Base-by-base conservation (phyloP, 2,329 filamentous ascomycete genomes). In the Dothiorella sarmentorum region DNA sequence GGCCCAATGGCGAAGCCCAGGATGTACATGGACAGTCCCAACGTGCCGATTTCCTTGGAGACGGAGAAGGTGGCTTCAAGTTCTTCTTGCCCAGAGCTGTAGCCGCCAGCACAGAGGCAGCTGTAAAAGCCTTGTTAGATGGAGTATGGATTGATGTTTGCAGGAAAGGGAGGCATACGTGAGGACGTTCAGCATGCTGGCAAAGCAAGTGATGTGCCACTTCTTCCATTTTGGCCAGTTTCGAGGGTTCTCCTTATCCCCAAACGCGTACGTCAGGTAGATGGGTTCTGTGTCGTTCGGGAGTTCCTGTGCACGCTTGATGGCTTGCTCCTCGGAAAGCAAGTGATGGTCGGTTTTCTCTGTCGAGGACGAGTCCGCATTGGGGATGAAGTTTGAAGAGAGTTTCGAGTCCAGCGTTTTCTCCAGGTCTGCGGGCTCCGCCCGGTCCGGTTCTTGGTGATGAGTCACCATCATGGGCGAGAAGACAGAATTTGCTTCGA, bases 161-260 rank as follows among this genome's bases (percentile, higher is more conserved):
- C 10, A 20, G 18, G 10, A 27, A 18, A 17, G 33, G 38, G 22
- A 11, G 22, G 26, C 57, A 44, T 40, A 53, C 57, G 61, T 59
- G 47, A 59, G 47, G 3, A 65, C 61, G 37, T 68, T 68, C 20
- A 76, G 63, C 60, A 71, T 66, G 60, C 75, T 71, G 18, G 69
- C 71, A n/a, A 76, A 64, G 29, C 67, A 64, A 5, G 72, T 76
- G 37, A 75, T 75, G 60, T 74, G 76, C 74, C 74, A 76, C 60
- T 73, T 74, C 26, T 68, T 68, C 61, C 61, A 67, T 40, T 66
- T 68, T 2, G 71, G 67, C 72, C 73, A 78, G 43, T 75, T 70
- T 33, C 73, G 68, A 9, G 75, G 75, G 57, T 76, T 76, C 29
- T 75, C 73, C 7, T 45, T 56, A 45, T 68, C 67, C 18, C 63